Base-by-base conservation (phyloP, 176 grass and related monocot species). In the Eleusine coracana region DNA sequence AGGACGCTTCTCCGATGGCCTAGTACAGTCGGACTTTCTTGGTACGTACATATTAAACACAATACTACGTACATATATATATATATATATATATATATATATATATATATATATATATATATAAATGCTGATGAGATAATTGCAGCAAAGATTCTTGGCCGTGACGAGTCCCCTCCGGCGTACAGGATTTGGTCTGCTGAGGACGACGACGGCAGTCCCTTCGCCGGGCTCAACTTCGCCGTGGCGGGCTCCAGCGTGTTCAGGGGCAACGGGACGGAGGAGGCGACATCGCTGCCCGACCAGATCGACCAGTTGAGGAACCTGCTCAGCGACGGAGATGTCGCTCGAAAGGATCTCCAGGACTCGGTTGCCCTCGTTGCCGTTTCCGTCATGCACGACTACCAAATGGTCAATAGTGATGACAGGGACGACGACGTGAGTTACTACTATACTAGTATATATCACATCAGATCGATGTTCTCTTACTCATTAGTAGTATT, bases 191-290 rank as follows among this genome's bases (percentile, higher is more conserved):
- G 39, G 20, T 0, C 0, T 25, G 56, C n/a, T 6, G 21, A 23
- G 14, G 13, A 29, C 3, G 16, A 76, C 18, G 20, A 75, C 2
- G 11, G 39, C 5, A 10, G 39, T 38, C 1, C 0, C 0, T 76
- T 51, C 12, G 7, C 56, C 21, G 70, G 81, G 29, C 3, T 52
- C 11, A 83, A 72, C 70, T 83, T 83, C 5, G 70, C 81, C 20
- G 8, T 48, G 2, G 29, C 4, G 25, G 31, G 31, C 6, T n/a
- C 58, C 59, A 34, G 81, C 70, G 44, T 23, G 12, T 65, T 25
- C 18, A 11, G 45, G 6, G 21, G 36, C 18, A 11, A 62, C 21
- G 20, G 20, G 36, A 5, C 64, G 25, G 1, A n/a, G 17, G 45
- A 21, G 42, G 41, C 6, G 29, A 18, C 70, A 0, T 61, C 29